Conservation (phyloP, 176 grass and related monocot species). For the Paspalum vaginatum region DNA sequence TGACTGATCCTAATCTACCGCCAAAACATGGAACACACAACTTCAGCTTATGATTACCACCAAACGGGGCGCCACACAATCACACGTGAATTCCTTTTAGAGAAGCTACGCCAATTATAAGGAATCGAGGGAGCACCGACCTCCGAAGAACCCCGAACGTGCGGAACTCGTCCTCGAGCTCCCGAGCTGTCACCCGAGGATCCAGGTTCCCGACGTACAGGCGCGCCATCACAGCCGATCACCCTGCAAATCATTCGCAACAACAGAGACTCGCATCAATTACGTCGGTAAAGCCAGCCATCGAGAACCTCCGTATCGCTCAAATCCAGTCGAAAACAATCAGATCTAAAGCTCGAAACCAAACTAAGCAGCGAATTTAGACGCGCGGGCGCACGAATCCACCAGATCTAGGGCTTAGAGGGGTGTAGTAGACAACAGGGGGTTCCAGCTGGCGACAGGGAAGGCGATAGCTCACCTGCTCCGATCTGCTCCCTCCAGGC, state of each 20-base stretch:
- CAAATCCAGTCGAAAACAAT: no score
- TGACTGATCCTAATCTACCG: neutral
- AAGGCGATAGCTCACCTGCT: neutral
- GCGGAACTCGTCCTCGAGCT: slow-evolving; percentile 88
- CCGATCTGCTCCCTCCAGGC: neutral
- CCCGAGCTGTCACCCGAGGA: slow-evolving; percentile 57
- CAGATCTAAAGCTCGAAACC: no score
- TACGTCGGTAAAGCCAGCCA: neutral
- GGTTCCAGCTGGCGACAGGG: neutral
- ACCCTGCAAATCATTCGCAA: slow-evolving; percentile 26
- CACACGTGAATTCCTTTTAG: neutral
- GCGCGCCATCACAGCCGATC: slow-evolving; percentile 52
- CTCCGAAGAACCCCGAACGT: slow-evolving; percentile 74
- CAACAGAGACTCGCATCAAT: neutral
- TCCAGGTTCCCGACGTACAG: slow-evolving; percentile 88
- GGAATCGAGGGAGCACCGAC: slow-evolving; percentile 34
- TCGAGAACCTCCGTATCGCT: no score
- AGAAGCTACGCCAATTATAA: neutral
- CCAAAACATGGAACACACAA: neutral
- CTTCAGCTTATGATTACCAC: neutral
- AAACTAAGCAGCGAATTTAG: neutral
- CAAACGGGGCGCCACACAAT: neutral
- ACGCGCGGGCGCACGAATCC: neutral
- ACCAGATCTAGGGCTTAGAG: slow-evolving; percentile 29
- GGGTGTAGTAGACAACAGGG: no score